phyloP scores from a whole-genome alignment of 2,329 filamentous ascomycete genomes.

The Keithomyces neogunnii region DNA sequence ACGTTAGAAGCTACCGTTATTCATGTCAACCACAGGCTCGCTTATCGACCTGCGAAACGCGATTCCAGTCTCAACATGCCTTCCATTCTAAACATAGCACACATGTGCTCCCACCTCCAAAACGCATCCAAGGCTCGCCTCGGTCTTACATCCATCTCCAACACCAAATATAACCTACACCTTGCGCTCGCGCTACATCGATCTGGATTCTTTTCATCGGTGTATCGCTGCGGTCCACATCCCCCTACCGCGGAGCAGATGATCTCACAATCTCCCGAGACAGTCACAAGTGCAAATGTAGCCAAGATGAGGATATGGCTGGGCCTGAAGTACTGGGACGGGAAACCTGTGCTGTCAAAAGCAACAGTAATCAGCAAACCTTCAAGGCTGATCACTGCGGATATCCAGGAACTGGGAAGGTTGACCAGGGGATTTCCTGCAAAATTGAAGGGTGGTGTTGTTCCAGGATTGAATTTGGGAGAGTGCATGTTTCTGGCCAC shows the following conservation, averaged over 20 bases:
- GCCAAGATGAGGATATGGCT: slow-evolving; percentile 74
- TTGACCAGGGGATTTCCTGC: slow-evolving; percentile 62
- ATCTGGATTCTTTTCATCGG: slow-evolving; percentile 70
- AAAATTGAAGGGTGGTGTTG: slow-evolving; percentile 49
- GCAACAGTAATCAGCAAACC: slow-evolving; percentile 65
- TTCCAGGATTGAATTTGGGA: slow-evolving; percentile 68
- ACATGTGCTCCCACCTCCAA: slow-evolving; percentile 85
- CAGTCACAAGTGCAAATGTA: slow-evolving; percentile 61
- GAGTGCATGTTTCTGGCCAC: slow-evolving; percentile 78
- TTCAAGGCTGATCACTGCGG: slow-evolving; percentile 60
- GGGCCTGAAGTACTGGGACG: slow-evolving; percentile 83
- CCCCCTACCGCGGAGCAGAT: slow-evolving; percentile 41
- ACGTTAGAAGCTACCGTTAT: no score
- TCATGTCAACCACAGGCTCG: background rate
- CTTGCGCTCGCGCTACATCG: slow-evolving; percentile 72
- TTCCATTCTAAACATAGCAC: slow-evolving; percentile 59
- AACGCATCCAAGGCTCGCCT: slow-evolving; percentile 81
- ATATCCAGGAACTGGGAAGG: slow-evolving; percentile 50
- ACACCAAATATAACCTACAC: slow-evolving; percentile 70
- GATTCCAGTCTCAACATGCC: slow-evolving; percentile 21
- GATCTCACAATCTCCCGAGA: slow-evolving; percentile 39
- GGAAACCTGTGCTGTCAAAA: slow-evolving; percentile 65
- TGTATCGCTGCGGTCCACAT: slow-evolving; percentile 60
- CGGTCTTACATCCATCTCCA: slow-evolving; percentile 73
- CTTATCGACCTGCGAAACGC: background rate